A percentile compares a stretch with the other conserved stretches of the same genome.
phyloP scores from a whole-genome alignment of 805 yeast species.

The Metschnikowia cubensis region DNA sequence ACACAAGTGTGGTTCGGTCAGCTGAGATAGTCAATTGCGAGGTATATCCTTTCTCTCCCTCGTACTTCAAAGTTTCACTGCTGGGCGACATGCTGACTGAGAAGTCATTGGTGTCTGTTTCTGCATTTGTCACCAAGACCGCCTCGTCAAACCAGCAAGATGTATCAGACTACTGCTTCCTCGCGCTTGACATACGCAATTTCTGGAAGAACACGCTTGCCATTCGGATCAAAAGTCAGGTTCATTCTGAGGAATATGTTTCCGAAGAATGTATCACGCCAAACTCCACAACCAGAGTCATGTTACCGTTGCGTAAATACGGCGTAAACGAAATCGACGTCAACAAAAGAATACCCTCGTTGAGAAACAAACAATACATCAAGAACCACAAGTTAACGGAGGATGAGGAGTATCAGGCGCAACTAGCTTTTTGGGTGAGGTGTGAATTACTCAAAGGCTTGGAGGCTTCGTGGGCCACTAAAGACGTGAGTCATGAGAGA shows the following conservation, averaged over 20 bases:
- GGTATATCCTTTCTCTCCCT: conserved; percentile 50
- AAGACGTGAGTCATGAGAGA: conserved; percentile 24
- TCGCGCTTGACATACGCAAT: conserved; percentile 75
- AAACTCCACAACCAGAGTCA: conserved; percentile 44
- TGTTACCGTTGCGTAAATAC: conserved; percentile 66
- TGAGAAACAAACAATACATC: conserved; percentile 66
- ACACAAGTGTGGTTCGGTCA: conserved; percentile 66
- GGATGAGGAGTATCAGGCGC: conserved; percentile 53
- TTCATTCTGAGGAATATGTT: conserved; percentile 15
- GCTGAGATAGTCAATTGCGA: conserved; percentile 75
- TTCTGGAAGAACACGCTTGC: conserved; percentile 61
- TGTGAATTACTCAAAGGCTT: conserved; percentile 57
- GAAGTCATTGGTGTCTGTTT: conserved; percentile 25
- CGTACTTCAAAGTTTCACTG: conserved; percentile 22
- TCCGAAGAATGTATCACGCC: conserved; percentile 26
- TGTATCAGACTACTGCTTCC: conserved; percentile 53
- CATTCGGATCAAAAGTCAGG: conserved; percentile 29
- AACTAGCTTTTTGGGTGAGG: conserved; percentile 79
- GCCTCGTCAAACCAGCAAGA: conserved; percentile 21
- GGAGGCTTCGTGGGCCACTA: conserved; percentile 61
- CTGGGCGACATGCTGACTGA: background rate
- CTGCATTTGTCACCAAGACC: conserved; percentile 24
- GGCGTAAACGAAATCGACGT: conserved; percentile 40
- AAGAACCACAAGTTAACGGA: conserved; percentile 50
- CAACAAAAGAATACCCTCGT: conserved; percentile 61